Evolutionary conservation across 1,284 basidiomycete genomes (phyloP).

Genomic region (Flammula alnicola): DNA sequence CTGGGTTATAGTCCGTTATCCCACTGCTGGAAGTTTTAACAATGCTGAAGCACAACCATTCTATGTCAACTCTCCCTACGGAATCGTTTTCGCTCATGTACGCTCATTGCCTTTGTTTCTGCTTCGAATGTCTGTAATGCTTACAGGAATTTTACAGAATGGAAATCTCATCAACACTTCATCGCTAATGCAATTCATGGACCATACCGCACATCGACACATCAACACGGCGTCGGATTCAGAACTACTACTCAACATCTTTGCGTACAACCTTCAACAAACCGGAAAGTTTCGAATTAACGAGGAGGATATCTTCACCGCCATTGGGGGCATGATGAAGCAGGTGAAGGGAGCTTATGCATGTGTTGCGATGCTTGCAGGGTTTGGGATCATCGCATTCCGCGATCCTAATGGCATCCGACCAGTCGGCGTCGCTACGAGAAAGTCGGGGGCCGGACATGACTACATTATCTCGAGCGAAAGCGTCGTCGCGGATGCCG

Average conservation of each 20-base stretch:
- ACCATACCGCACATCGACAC: constrained; percentile 95
- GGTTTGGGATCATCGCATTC: constrained; percentile 98
- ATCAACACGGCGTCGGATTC: constrained; percentile 99
- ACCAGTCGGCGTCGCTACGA: constrained; percentile 83
- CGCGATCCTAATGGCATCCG: constrained; percentile 99
- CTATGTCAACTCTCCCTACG: constrained; percentile 99
- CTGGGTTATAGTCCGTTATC: constrained; percentile 80
- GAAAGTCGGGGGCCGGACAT: constrained; percentile 58
- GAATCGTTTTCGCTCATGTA: constrained; percentile 97
- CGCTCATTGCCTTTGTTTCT: constrained; percentile 34
- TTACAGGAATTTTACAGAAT: constrained; percentile 64
- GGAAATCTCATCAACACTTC: constrained; percentile 97
- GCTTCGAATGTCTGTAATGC: neutral
- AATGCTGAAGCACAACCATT: constrained; percentile 99
- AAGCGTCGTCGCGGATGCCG: constrained; percentile 94
- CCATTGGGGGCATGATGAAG: constrained; percentile 88
- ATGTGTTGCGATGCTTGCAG: constrained; percentile 97
- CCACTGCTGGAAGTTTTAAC: constrained; percentile 96
- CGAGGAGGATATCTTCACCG: constrained; percentile 98
- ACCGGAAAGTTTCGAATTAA: constrained; percentile 99
- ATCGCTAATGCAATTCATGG: constrained; percentile 89
- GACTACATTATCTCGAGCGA: constrained; percentile 97
- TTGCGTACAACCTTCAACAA: constrained; percentile 97
- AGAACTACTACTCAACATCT: constrained; percentile 95
- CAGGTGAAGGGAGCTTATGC: constrained; percentile 94